Conservation (phyloP, 768 basidiomycete species). For the Tricholoma sp. region DNA sequence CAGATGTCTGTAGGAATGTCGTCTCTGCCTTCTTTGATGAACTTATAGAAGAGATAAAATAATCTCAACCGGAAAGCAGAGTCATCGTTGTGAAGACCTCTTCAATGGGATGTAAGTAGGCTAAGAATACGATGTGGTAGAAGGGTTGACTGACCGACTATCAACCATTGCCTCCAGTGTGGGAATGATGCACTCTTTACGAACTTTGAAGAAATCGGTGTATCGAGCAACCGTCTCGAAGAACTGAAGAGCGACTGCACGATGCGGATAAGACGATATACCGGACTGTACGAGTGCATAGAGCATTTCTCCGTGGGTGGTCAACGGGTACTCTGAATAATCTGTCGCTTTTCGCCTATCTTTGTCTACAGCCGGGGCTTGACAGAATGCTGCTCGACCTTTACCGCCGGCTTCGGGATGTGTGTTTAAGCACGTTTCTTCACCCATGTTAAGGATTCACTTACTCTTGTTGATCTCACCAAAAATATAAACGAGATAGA, state of each 20-base stretch:
- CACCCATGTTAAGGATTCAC: conserved; percentile 17
- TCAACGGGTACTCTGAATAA: conserved; percentile 80
- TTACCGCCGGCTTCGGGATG: conserved; percentile 55
- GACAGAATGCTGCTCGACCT: conserved; percentile 84
- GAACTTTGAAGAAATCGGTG: conserved; percentile 93
- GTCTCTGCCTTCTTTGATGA: conserved; percentile 77
- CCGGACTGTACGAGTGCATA: conserved; percentile 79
- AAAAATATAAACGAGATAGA: conserved; percentile 92
- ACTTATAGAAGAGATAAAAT: conserved; percentile 90
- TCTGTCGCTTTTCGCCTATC: conserved; percentile 64
- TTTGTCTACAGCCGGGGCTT: conserved; percentile 62
- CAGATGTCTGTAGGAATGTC: conserved; percentile 76
- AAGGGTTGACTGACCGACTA: conserved; percentile 47
- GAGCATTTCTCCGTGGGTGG: conserved; percentile 87
- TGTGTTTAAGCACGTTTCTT: conserved; percentile 4
- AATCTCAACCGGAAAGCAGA: conserved; percentile 66
- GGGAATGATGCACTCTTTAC: conserved; percentile 83
- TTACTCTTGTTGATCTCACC: conserved; percentile 89
- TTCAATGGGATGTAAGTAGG: conserved; percentile 22
- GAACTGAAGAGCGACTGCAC: conserved; percentile 81
- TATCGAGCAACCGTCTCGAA: conserved; percentile 93
- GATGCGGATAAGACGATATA: conserved; percentile 78
- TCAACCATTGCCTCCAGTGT: conserved; percentile 88
- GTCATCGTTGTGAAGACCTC: conserved; percentile 82
- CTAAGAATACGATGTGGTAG: background rate